These are phyloP conservation scores for Thamnidium elegans DNA, from an alignment of 192 early-diverging fungal species.

Conservation along the genomic window DNA sequence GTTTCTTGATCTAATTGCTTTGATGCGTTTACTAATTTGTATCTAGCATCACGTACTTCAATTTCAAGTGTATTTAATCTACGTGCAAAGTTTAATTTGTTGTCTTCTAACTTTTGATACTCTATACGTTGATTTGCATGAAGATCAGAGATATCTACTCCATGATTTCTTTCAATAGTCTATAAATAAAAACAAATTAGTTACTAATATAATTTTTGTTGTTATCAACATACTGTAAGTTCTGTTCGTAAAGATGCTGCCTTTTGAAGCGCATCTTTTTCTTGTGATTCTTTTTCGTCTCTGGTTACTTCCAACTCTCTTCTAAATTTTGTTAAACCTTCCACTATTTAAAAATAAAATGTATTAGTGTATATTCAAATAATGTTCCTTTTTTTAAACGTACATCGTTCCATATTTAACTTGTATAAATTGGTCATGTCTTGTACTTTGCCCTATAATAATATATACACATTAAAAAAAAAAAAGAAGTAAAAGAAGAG, in stretches of 20 bases:
- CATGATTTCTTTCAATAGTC: slow-evolving; percentile 8
- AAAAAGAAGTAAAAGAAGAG: not conserved
- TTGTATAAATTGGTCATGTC: slow-evolving; percentile 1
- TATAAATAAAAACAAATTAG: not conserved
- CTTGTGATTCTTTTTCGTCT: not conserved
- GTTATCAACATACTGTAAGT: no score
- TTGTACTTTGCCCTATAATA: slow-evolving; percentile 4
- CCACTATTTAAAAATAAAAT: not conserved
- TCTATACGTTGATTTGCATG: not conserved
- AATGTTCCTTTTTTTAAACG: not conserved
- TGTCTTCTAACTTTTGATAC: slow-evolving; percentile 5
- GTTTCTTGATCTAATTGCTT: not conserved
- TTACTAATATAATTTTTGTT: not conserved
- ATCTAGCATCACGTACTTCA: slow-evolving; percentile 1
- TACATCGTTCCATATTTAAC: slow-evolving; percentile 8
- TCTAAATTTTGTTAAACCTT: not conserved
- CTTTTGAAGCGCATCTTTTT: not conserved
- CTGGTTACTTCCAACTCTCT: not conserved
- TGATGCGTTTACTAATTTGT: not conserved
- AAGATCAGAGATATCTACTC: not conserved
- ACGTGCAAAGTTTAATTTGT: not conserved
- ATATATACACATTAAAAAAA: not conserved
- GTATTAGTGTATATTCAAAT: not conserved
- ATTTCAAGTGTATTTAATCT: slow-evolving; percentile 1
- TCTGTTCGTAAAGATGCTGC: not conserved